Conservation (phyloP, 2,329 filamentous ascomycete species). For the Phaeosphaeria sp. region DNA sequence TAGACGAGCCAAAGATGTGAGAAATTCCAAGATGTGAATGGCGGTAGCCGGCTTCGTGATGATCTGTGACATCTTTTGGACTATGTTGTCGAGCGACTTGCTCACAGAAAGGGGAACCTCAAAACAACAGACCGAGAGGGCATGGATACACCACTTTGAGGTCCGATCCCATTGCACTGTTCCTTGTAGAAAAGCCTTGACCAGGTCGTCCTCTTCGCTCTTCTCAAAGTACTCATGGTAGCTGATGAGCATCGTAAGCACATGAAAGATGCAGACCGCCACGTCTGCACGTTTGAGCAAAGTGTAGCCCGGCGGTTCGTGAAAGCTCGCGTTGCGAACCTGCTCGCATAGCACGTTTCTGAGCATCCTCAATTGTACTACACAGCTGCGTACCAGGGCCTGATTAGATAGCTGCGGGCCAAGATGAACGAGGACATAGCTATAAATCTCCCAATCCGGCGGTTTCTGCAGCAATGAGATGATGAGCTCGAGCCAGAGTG, state of each 20-base stretch:
- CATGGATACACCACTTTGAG: constrained; percentile 92
- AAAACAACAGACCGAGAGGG: constrained; percentile 91
- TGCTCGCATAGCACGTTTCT: constrained; percentile 82
- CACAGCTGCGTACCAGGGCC: constrained; percentile 77
- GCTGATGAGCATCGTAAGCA: constrained; percentile 84
- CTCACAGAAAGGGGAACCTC: constrained; percentile 88
- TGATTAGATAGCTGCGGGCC: constrained; percentile 90
- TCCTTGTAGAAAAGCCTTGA: constrained; percentile 83
- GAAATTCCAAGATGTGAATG: constrained; percentile 93
- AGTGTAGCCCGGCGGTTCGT: constrained; percentile 79
- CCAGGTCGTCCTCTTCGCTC: constrained; percentile 86
- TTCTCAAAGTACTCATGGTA: constrained; percentile 88
- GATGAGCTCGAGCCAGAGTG: constrained; percentile 76
- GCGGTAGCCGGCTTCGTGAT: constrained; percentile 92
- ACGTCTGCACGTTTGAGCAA: constrained; percentile 87
- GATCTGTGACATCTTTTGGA: constrained; percentile 93
- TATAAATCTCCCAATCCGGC: constrained; percentile 90
- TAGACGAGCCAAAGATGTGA: constrained; percentile 85
- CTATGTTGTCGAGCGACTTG: constrained; percentile 82
- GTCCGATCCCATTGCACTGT: constrained; percentile 85
- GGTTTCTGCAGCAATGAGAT: constrained; percentile 76
- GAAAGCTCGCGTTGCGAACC: constrained; percentile 76
- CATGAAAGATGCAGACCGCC: constrained; percentile 85
- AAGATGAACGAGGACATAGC: constrained; percentile 84
- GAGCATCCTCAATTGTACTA: constrained; percentile 76